Conservation (phyloP, 345 rosid genomes). For the Eucalyptus caleyi region DNA sequence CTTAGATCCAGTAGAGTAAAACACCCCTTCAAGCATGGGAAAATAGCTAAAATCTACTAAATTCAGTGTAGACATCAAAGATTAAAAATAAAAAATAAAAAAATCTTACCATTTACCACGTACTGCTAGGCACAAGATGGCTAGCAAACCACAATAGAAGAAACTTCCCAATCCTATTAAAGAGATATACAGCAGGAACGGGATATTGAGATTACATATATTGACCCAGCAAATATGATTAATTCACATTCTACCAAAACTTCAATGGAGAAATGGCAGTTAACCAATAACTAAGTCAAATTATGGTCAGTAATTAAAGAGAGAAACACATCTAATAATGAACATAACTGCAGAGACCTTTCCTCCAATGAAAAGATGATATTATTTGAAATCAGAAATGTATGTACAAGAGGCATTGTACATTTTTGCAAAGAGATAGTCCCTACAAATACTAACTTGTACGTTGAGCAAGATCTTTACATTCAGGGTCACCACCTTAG, state of each 20-base stretch:
- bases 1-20: background rate
- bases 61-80: background rate
- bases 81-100: background rate
- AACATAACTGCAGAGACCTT: background rate
- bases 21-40: background rate
- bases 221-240: background rate
- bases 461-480: constrained; percentile 43
- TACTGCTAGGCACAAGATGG: background rate
- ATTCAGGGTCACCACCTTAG: constrained; percentile 44
- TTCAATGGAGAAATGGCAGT: background rate
- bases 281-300: background rate
- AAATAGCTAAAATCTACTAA: background rate
- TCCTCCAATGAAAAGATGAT: constrained; percentile 23
- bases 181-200: background rate
- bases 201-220: background rate
- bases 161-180: background rate
- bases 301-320: background rate
- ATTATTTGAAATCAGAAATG: constrained; percentile 56
- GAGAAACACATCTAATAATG: background rate
- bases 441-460: constrained; percentile 33
- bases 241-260: background rate
- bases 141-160: background rate
- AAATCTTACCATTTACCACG: background rate
- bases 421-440: constrained; percentile 41
- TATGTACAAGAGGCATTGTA: constrained; percentile 73